Percentiles rank a stretch among this genome's conserved stretches.
Evolutionary conservation across 2,329 filamentous ascomycete genomes (phyloP).

Genomic region (Ophiostoma ulmi): DNA sequence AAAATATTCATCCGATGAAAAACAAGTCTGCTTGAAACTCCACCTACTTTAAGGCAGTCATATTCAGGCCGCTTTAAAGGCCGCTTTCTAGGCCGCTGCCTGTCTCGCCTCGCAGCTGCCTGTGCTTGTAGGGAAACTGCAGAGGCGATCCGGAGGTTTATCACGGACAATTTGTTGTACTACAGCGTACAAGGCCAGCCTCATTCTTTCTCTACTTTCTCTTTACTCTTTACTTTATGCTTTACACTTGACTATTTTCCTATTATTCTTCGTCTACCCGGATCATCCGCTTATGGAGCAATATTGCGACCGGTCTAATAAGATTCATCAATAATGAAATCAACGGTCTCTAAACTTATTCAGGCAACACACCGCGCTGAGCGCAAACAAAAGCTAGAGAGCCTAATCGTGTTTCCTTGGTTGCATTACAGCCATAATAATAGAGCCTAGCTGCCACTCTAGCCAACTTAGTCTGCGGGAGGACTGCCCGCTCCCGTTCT

Average conservation of each 20-base stretch:
- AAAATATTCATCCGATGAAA: no score
- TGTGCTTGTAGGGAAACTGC: background rate
- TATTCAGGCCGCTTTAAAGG: no score
- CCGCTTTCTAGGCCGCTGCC: background rate
- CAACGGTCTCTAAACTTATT: slow-evolving; percentile 2
- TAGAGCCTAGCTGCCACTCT: no score
- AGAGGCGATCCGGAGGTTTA: background rate
- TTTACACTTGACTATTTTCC: no score
- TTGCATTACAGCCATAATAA: background rate
- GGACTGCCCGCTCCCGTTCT: slow-evolving; percentile 1
- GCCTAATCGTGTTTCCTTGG: background rate
- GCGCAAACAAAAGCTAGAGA: background rate
- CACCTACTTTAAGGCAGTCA: no score
- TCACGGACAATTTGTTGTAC: background rate
- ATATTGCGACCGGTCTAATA: background rate
- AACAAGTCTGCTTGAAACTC: no score
- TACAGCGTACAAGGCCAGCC: background rate
- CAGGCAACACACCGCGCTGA: background rate
- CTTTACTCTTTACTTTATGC: no score
- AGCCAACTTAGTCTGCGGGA: background rate
- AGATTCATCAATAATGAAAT: background rate
- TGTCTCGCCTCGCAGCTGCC: background rate
- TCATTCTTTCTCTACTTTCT: background rate
- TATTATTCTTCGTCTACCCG: background rate
- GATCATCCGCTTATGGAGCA: background rate